Conservation (phyloP, 2,329 filamentous ascomycete genomes). For the Colletotrichum lindemuthianum region DNA sequence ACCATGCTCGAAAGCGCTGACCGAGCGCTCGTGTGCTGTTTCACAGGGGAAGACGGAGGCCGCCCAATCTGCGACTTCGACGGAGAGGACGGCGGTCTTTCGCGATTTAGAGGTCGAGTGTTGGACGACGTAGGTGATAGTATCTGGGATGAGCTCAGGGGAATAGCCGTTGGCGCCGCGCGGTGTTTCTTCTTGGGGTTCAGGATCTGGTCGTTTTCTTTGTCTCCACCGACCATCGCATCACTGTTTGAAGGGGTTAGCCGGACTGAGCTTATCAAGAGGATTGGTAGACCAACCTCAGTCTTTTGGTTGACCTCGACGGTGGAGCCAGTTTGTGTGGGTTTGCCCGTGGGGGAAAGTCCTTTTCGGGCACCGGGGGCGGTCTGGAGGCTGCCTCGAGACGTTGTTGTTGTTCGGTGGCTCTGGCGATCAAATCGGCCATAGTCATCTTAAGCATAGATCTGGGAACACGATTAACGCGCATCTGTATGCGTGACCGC, state of each 20-base stretch:
- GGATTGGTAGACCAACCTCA: constrained; percentile 53
- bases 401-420: constrained; percentile 55
- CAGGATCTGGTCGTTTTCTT: constrained; percentile 75
- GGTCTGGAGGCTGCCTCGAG: constrained; percentile 45
- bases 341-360: constrained; percentile 49
- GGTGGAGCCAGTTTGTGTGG: constrained; percentile 46
- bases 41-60: constrained; percentile 68
- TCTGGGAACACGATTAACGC: constrained; percentile 90
- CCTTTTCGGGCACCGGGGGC: constrained; percentile 63
- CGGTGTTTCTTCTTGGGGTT: constrained; percentile 76
- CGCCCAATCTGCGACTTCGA: constrained; percentile 67
- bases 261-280: constrained; percentile 9
- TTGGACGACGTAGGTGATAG: constrained; percentile 88
- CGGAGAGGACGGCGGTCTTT: constrained; percentile 58
- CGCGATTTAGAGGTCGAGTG: constrained; percentile 72
- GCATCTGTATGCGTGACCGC: constrained; percentile 87
- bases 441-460: constrained; percentile 83
- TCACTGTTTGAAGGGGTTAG: constrained; percentile 59
- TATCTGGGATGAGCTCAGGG: constrained; percentile 63
- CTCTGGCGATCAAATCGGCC: constrained; percentile 75
- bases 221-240: constrained; percentile 73
- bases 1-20: constrained; percentile 64
- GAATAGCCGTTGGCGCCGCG: constrained; percentile 54
- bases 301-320: constrained; percentile 55
- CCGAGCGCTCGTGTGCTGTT: constrained; percentile 56